These are phyloP conservation scores for Dichomitus squalens DNA, from an alignment of 1,284 basidiomycete genomes.

Conservation along the genomic window DNA sequence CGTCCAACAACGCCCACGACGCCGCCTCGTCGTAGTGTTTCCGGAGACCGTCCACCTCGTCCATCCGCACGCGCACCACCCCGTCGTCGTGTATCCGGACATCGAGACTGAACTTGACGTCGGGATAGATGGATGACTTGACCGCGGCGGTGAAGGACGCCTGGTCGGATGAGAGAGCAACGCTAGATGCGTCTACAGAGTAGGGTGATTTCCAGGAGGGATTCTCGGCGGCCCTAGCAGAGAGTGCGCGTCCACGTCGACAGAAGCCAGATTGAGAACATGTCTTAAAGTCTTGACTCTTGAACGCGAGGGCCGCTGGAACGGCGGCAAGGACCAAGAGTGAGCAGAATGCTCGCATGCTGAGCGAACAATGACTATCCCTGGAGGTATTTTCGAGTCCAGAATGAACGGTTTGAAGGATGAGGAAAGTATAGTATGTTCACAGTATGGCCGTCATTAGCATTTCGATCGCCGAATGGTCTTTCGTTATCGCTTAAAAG, in stretches of 20 bases:
- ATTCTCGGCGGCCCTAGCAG: conserved; percentile 61
- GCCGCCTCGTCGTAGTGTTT: conserved; percentile 91
- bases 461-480: too few species aligned
- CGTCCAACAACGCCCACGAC: conserved; percentile 78
- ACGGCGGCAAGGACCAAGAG: conserved; percentile 26
- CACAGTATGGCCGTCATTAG: too few species aligned
- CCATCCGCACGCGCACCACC: conserved; percentile 82
- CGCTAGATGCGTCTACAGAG: conserved; percentile 59
- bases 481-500: too few species aligned
- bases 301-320: conserved; percentile 54
- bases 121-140: conserved; percentile 80
- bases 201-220: conserved; percentile 84
- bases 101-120: conserved; percentile 79
- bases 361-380: background rate
- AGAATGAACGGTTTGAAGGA: background rate
- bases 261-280: conserved; percentile 92
- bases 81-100: conserved; percentile 84
- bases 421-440: background rate
- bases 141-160: conserved; percentile 72
- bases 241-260: conserved; percentile 81
- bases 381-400: background rate
- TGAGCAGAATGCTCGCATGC: conserved; percentile 30
- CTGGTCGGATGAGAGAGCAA: conserved; percentile 53
- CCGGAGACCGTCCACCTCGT: conserved; percentile 76
- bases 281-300: conserved; percentile 87